A percentile compares a stretch with the other conserved stretches of the same genome.
Evolutionary conservation across 176 grass and related monocot species (phyloP).

Genomic region (Cymbopogon citratus): DNA sequence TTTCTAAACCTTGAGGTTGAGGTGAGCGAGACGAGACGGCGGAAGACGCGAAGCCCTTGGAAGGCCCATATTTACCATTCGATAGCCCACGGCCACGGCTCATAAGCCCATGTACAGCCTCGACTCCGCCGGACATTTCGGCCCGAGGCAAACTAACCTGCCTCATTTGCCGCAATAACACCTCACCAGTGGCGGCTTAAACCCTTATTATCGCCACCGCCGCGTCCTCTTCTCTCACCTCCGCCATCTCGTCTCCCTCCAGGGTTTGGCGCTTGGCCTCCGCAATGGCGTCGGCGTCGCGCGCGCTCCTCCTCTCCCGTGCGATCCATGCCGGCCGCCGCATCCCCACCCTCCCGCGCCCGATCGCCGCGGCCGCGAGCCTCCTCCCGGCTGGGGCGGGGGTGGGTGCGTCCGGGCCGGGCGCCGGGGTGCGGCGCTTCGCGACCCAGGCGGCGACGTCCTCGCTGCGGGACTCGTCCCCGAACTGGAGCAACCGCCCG

Average conservation of each 20-base stretch:
- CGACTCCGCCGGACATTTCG: neutral
- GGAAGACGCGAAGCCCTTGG: neutral
- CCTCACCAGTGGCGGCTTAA: neutral
- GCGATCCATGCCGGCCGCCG: neutral
- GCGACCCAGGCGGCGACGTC: conserved; percentile 56
- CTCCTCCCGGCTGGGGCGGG: neutral
- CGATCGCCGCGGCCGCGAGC: conserved; percentile 6
- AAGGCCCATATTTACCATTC: neutral
- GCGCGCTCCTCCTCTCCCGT: conserved; percentile 6
- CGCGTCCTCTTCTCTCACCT: neutral
- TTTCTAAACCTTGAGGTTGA: too few species aligned
- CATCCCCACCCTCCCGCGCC: neutral
- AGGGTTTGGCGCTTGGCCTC: neutral
- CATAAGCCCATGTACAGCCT: neutral
- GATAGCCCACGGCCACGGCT: neutral
- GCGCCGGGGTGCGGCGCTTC: conserved; percentile 12
- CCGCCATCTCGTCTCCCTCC: neutral
- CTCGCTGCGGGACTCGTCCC: conserved; percentile 57
- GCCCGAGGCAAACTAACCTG: neutral
- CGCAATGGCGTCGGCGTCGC: conserved; percentile 22
- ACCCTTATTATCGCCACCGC: neutral
- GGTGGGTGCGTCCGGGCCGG: neutral
- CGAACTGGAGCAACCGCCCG: conserved; percentile 71
- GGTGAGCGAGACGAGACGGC: too few species aligned
- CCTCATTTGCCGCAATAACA: neutral